Base-by-base conservation (phyloP, 1,284 basidiomycete genomes). In the Ganoderma sinense region DNA sequence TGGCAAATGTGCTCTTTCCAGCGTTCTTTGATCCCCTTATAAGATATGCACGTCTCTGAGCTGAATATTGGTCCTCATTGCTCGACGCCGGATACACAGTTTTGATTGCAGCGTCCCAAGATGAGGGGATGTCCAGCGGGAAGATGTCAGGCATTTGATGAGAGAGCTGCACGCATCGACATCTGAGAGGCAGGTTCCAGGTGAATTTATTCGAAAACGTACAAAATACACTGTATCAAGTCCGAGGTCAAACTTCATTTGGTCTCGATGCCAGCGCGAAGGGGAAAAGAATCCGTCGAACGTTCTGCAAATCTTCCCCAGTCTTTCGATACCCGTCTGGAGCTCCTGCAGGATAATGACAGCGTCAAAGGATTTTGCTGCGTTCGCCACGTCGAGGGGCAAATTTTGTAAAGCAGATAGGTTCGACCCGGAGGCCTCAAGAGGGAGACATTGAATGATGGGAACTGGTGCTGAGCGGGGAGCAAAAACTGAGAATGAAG, bases 1-100 rank as follows among this genome's bases (percentile, higher is more conserved):
- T 85, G 0, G 93, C 89, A 74, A 98, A 91, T 0, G 95, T 94
- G 71, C 95, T 97, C 81, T 99, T 99, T 0, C 97, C 97, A 11
- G 90, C 87, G 65, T 94, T 92, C 80, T 95, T 97, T 0, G 92
- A 87, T 0, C 97, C 97, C 76, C 92, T 94, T 20, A 99, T 86
- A 1, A 98, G 78, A 71, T 83, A 87, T 1, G 87, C 79, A 0
- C 71, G 43, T 39, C 73, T 69, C 10, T 76, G 40, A 23, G 31
- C 45, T 3, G 29, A 56, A 14, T 26, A 69, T 64, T n/a, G 48
- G 62, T 40, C 20, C 48, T 65, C 26, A 1, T 56, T 62, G 31
- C 53, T 29, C 7, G 39, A 40, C 8, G 55, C 29, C 26, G 60
- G 58, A 23, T 66, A 31, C 11, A 65, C 48, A 51, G 65, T 43